Evolutionary conservation across 1,139 yeast genomes (phyloP).

Genomic region (Protomyces arabidopsidicola): DNA sequence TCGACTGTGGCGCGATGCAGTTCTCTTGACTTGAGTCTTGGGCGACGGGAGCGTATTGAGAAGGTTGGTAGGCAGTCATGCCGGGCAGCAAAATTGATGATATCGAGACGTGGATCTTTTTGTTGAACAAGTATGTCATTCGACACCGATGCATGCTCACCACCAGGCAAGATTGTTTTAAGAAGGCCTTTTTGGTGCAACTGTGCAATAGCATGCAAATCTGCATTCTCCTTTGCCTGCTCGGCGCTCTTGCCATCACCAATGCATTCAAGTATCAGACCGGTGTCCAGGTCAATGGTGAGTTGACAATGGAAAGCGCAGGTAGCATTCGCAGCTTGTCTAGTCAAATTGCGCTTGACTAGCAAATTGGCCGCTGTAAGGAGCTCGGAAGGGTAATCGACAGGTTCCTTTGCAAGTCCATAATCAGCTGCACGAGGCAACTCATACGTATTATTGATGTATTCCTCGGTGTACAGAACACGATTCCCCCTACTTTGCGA

Average conservation of each 20-base stretch:
- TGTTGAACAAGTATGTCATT: not conserved
- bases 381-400: constrained; percentile 8
- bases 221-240: constrained; percentile 13
- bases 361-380: not conserved
- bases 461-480: constrained; percentile 5
- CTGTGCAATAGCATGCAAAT: constrained; percentile 13
- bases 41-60: constrained; percentile 2
- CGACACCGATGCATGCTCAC: constrained; percentile 3
- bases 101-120: constrained; percentile 14
- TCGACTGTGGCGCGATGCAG: not conserved
- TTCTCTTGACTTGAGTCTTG: constrained; percentile 3
- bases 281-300: constrained; percentile 6
- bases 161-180: constrained; percentile 22
- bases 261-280: not conserved
- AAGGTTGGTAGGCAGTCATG: constrained; percentile 22
- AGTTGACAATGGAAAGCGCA: not conserved
- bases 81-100: constrained; percentile 22
- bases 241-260: constrained; percentile 11
- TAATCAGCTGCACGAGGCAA: constrained; percentile 14
- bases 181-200: constrained; percentile 13
- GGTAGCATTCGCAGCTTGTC: not conserved
- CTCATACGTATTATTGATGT: constrained; percentile 9
- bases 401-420: constrained; percentile 6
- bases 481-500: not conserved
- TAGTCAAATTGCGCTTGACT: not conserved